Conservation (phyloP, 495 filamentous ascomycete species). For the Astrothelium subdiscretum region DNA sequence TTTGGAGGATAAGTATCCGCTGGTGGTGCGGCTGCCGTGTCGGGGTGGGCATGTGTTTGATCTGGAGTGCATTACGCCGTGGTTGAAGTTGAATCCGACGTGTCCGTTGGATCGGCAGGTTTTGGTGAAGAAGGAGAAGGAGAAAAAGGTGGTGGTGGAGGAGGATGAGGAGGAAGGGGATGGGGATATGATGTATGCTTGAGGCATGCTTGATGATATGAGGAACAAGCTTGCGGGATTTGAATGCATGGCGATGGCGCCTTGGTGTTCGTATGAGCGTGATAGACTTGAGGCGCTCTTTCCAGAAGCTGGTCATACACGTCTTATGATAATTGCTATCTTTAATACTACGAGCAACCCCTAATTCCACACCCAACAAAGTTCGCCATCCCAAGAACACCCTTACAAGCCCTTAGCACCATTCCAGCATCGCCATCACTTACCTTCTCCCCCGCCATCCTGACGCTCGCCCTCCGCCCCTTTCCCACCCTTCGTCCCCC, state of each 20-base stretch:
- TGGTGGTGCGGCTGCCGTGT: conserved; percentile 83
- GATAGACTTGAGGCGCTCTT: no score
- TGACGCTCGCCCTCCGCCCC: background rate
- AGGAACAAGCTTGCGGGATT: background rate
- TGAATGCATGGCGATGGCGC: conserved; percentile 5
- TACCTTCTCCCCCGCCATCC: background rate
- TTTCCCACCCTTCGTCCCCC: background rate
- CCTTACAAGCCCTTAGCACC: no score
- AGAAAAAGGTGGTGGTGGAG: conserved; percentile 36
- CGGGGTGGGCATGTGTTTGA: conserved; percentile 75
- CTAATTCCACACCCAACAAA: no score
- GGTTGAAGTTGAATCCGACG: conserved; percentile 76
- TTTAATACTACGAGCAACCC: no score
- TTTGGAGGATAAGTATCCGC: conserved; percentile 64
- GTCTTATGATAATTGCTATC: no score
- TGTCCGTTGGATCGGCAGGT: conserved; percentile 81
- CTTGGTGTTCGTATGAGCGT: background rate
- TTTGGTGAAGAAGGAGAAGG: conserved; percentile 61
- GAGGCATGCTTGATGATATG: background rate
- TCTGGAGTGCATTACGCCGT: conserved; percentile 87
- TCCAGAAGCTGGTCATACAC: no score
- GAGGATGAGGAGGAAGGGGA: conserved; percentile 32
- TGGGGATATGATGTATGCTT: conserved; percentile 33
- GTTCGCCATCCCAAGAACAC: no score
- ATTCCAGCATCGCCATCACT: no score